Evolutionary conservation across 225 moss, liverwort and hornwort species (phyloP).

Genomic region (Physcomitrellopsis africana): DNA sequence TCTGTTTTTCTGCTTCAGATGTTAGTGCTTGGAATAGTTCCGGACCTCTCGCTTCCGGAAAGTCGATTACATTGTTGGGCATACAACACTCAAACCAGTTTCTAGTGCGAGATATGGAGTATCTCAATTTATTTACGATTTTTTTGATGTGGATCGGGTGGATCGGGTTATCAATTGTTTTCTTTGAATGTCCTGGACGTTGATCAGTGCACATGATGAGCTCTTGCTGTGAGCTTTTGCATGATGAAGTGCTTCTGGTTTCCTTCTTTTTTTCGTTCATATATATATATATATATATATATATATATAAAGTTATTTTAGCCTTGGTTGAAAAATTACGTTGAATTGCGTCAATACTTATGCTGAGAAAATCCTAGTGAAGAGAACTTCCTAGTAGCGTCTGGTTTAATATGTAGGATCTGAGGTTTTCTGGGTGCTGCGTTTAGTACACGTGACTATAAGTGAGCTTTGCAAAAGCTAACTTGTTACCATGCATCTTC

Average conservation of each 20-base stretch:
- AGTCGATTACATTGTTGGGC: not conserved
- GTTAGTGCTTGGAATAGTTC: conserved; percentile 5
- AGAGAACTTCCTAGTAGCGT: too few species aligned
- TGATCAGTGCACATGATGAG: too few species aligned
- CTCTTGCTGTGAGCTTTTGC: not conserved
- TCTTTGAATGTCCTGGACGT: not conserved
- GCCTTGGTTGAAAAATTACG: not conserved
- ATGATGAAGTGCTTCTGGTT: not conserved
- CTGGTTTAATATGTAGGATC: too few species aligned
- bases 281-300: too few species aligned
- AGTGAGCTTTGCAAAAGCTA: too few species aligned
- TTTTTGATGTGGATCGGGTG: not conserved
- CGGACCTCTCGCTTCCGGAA: not conserved
- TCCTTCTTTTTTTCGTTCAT: too few species aligned
- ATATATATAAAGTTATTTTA: too few species aligned
- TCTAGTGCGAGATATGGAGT: not conserved
- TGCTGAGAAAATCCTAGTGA: not conserved
- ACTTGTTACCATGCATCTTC: too few species aligned
- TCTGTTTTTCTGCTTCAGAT: not conserved
- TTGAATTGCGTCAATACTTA: not conserved
- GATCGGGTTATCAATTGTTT: not conserved
- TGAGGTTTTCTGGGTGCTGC: too few species aligned
- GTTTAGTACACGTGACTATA: too few species aligned
- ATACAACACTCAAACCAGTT: not conserved
- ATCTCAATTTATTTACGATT: not conserved